Conservation (phyloP, 2,329 filamentous ascomycete species). For the Arthroderma sp. region DNA sequence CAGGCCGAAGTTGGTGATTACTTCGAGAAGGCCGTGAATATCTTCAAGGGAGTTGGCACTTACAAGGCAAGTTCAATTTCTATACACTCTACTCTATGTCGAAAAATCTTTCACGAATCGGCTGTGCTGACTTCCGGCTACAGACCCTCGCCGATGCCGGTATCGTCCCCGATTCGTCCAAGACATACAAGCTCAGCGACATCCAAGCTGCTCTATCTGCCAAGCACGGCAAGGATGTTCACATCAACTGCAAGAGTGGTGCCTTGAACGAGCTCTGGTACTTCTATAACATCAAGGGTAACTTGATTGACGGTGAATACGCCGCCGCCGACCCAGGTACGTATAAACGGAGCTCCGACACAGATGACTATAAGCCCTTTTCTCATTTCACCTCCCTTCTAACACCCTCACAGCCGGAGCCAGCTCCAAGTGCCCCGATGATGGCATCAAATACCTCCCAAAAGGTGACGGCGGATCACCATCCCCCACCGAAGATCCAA, state of each 20-base stretch:
- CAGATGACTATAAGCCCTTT: not conserved
- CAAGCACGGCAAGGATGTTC: slow-evolving; percentile 35
- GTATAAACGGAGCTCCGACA: slow-evolving; percentile 9
- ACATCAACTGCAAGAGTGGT: slow-evolving; percentile 37
- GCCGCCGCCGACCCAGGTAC: slow-evolving; percentile 39
- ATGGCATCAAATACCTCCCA: slow-evolving; percentile 52
- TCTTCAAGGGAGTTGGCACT: slow-evolving; percentile 44
- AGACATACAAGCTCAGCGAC: slow-evolving; percentile 39
- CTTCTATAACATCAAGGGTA: slow-evolving; percentile 39
- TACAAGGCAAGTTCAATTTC: slow-evolving; percentile 31
- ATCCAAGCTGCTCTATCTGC: slow-evolving; percentile 39
- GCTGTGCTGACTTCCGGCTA: not conserved
- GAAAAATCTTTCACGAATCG: not conserved
- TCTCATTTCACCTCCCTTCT: not conserved
- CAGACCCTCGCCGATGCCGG: slow-evolving; percentile 36
- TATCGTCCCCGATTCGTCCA: slow-evolving; percentile 38
- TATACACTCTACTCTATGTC: not conserved
- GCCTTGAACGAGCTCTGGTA: slow-evolving; percentile 45
- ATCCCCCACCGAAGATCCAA: slow-evolving; percentile 9
- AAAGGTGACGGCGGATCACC: slow-evolving; percentile 30
- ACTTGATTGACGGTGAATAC: slow-evolving; percentile 48
- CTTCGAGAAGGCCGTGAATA: slow-evolving; percentile 41
- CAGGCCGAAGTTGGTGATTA: slow-evolving; percentile 47
- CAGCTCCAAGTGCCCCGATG: slow-evolving; percentile 48
- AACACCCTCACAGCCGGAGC: slow-evolving; percentile 32